A percentile compares a stretch with the other conserved stretches of the same genome.
Conservation (phyloP, 106 monocot genomes). For the Platanthera guangdongensis region DNA sequence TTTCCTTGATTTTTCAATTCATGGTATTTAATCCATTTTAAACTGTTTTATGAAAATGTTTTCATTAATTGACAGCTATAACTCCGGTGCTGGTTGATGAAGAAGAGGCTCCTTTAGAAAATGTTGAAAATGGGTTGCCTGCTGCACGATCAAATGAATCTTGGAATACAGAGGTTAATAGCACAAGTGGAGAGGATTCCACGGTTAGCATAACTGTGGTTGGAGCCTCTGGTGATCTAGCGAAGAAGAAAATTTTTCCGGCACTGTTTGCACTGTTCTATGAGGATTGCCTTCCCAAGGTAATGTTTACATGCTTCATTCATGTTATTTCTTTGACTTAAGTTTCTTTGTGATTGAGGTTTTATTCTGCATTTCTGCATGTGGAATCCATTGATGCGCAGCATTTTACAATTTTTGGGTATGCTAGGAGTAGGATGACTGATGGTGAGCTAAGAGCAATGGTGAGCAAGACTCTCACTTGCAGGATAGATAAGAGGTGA, state of each 20-base stretch:
- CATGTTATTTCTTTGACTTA: not conserved
- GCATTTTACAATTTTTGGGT: conserved; percentile 95
- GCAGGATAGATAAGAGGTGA: conserved; percentile 90
- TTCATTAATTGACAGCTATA: conserved; percentile 10
- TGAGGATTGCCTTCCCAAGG: conserved; percentile 90
- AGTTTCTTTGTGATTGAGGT: not conserved
- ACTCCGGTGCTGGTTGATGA: conserved; percentile 6
- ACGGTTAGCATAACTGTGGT: conserved; percentile 89
- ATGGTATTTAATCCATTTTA: not conserved
- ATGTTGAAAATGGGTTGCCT: conserved; percentile 38
- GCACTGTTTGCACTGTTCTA: conserved; percentile 91
- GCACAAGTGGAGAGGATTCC: conserved; percentile 20
- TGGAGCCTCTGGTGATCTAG: conserved; percentile 93
- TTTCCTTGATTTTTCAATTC: not conserved
- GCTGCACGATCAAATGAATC: conserved; percentile 20
- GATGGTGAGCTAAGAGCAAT: conserved; percentile 78
- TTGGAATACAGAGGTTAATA: conserved; percentile 3
- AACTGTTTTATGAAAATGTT: not conserved
- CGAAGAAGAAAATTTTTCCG: conserved; percentile 96
- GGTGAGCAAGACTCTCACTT: conserved; percentile 81
- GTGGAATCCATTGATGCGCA: conserved; percentile 15
- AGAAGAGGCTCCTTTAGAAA: conserved; percentile 25
- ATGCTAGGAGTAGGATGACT: conserved; percentile 88
- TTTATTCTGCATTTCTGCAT: not conserved
- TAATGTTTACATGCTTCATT: conserved; percentile 7